These are phyloP conservation scores for Aphanomyces cochlioides DNA, from an alignment of 352 stramenopile species.

Conservation along the genomic window DNA sequence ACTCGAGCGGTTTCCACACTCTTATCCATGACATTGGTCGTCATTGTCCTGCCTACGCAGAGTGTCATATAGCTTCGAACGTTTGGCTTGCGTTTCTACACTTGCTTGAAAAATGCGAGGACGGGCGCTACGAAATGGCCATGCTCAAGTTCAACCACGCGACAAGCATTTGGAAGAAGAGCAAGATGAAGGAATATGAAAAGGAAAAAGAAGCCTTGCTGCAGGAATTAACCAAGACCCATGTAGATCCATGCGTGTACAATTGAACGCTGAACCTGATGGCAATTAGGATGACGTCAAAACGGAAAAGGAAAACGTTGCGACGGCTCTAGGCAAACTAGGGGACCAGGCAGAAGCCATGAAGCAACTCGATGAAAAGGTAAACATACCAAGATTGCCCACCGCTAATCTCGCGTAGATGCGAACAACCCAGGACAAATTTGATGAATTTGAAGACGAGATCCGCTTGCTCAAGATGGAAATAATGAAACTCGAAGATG, in stretches of 20 bases:
- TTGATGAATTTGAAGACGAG: conserved; percentile 38
- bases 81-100: conserved; percentile 74
- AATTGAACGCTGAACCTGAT: not conserved
- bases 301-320: conserved; percentile 40
- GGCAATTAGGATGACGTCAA: conserved; percentile 36
- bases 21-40: conserved; percentile 77
- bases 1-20: conserved; percentile 81
- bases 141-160: conserved; percentile 84
- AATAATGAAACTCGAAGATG: conserved; percentile 64
- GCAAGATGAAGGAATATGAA: conserved; percentile 48
- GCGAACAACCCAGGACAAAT: conserved; percentile 9
- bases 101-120: conserved; percentile 72
- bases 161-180: conserved; percentile 47
- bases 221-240: conserved; percentile 30
- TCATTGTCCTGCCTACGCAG: conserved; percentile 55
- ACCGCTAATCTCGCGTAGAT: not conserved
- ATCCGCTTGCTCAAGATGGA: conserved; percentile 60
- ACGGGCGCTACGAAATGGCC: conserved; percentile 80
- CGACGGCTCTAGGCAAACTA: conserved; percentile 50
- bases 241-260: not conserved
- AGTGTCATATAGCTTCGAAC: conserved; percentile 77
- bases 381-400: conserved; percentile 17
- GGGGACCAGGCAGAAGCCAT: conserved; percentile 38
- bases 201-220: conserved; percentile 42
- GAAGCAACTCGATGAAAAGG: conserved; percentile 36